Conservation (phyloP, 768 basidiomycete genomes). For the Punctularia strigosozonata region DNA sequence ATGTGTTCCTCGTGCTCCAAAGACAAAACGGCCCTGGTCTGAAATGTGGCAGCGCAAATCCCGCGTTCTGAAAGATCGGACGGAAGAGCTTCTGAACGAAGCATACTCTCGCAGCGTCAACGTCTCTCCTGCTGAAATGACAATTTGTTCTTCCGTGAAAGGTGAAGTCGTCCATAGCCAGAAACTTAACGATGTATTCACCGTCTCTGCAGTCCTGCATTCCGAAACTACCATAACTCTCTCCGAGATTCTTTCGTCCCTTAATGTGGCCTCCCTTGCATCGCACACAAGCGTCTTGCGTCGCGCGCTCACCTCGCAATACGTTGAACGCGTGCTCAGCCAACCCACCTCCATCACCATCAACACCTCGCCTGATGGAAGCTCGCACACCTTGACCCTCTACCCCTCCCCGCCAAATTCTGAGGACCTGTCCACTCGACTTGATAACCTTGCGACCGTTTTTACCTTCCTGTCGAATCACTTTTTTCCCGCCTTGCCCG, state of each 20-base stretch:
- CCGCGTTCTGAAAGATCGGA: conserved; percentile 39
- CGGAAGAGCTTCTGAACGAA: conserved; percentile 63
- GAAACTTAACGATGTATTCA: not conserved
- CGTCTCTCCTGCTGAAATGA: conserved; percentile 36
- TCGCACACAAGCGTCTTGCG: conserved; percentile 48
- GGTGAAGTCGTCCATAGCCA: conserved; percentile 24
- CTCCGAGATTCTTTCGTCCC: conserved; percentile 42
- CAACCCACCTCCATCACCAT: conserved; percentile 33
- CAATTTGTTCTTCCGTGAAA: conserved; percentile 38
- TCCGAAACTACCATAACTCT: conserved; percentile 40
- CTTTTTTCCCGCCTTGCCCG: conserved; percentile 46
- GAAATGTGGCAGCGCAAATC: conserved; percentile 34
- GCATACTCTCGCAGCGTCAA: conserved; percentile 51
- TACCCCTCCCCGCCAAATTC: conserved; percentile 30
- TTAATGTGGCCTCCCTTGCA: conserved; percentile 42
- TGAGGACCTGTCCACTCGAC: conserved; percentile 25
- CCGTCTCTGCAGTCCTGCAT: conserved; percentile 38
- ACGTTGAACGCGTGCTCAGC: conserved; percentile 45
- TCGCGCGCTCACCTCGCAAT: conserved; percentile 48
- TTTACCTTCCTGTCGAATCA: conserved; percentile 52
- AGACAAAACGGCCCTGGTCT: not conserved
- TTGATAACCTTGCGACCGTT: conserved; percentile 43
- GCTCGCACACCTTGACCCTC: conserved; percentile 36
- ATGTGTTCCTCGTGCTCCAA: conserved; percentile 9
- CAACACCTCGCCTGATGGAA: conserved; percentile 19